Conservation (phyloP, 306 rosid species). For the Casuarina glauca region DNA sequence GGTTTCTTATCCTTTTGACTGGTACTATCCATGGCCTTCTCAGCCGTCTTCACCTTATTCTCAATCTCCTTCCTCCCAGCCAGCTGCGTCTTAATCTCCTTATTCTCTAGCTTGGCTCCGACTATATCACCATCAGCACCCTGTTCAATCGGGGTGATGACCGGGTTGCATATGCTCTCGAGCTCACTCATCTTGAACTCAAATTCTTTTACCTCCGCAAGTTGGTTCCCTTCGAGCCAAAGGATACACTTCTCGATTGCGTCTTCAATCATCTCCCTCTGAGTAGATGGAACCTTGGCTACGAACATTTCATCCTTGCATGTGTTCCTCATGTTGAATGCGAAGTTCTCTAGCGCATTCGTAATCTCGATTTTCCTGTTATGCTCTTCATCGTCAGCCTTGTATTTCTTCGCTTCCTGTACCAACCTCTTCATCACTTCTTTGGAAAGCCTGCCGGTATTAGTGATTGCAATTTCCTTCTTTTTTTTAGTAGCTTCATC, state of each 20-base stretch:
- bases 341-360: slow-evolving; percentile 48
- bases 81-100: slow-evolving; percentile 29
- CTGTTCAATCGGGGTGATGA: slow-evolving; percentile 44
- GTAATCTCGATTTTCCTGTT: slow-evolving; percentile 51
- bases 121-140: slow-evolving; percentile 42
- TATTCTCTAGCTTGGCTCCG: slow-evolving; percentile 33
- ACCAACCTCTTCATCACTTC: slow-evolving; percentile 57
- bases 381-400: slow-evolving; percentile 48
- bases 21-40: neutral
- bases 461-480: slow-evolving; percentile 48
- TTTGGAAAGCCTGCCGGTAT: slow-evolving; percentile 56
- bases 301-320: slow-evolving; percentile 47
- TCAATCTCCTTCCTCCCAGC: slow-evolving; percentile 29
- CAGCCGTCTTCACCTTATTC: neutral
- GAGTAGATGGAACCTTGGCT: slow-evolving; percentile 35
- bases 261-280: slow-evolving; percentile 52
- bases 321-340: slow-evolving; percentile 57
- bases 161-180: slow-evolving; percentile 51
- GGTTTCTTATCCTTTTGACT: neutral
- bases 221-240: slow-evolving; percentile 55
- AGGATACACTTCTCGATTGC: slow-evolving; percentile 44
- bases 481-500: slow-evolving; percentile 48
- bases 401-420: slow-evolving; percentile 48
- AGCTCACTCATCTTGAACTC: slow-evolving; percentile 51
- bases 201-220: slow-evolving; percentile 47